Conservation (phyloP, 2,329 filamentous ascomycete genomes). For the Hysterium pulicare region DNA sequence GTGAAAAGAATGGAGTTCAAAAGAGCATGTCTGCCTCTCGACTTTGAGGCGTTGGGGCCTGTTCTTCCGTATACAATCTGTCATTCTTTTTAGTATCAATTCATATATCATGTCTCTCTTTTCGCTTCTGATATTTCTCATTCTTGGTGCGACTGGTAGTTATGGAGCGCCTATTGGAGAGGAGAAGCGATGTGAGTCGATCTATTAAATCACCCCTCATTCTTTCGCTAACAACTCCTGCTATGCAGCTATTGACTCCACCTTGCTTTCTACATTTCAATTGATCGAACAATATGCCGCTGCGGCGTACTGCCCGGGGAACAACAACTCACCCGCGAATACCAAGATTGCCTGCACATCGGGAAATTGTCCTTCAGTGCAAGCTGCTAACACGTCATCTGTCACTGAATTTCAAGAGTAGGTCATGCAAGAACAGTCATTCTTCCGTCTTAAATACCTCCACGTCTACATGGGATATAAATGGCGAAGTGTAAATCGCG, state of each 20-base stretch:
- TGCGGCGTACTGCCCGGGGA: constrained; percentile 51
- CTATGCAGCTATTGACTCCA: constrained; percentile 5
- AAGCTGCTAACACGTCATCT: constrained; percentile 43
- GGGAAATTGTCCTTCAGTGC: constrained; percentile 48
- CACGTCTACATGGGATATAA: too few species aligned
- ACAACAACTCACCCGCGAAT: constrained; percentile 43
- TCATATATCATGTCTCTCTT: not conserved
- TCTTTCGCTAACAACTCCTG: not conserved
- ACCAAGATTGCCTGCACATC: constrained; percentile 43
- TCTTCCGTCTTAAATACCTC: too few species aligned
- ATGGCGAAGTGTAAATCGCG: too few species aligned
- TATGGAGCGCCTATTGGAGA: not conserved
- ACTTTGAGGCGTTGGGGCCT: not conserved
- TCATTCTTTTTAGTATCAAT: not conserved
- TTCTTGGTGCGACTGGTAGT: not conserved
- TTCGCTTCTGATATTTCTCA: not conserved
- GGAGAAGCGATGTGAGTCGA: not conserved
- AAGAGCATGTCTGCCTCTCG: not conserved
- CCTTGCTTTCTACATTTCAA: constrained; percentile 5
- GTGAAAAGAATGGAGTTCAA: not conserved
- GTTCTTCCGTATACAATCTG: not conserved
- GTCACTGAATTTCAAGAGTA: constrained; percentile 47
- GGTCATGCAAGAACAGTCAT: too few species aligned
- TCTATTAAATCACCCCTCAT: not conserved
- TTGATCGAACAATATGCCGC: constrained; percentile 45